Evolutionary conservation across 2,329 filamentous ascomycete species (phyloP).

Genomic region (Onygena corvina): DNA sequence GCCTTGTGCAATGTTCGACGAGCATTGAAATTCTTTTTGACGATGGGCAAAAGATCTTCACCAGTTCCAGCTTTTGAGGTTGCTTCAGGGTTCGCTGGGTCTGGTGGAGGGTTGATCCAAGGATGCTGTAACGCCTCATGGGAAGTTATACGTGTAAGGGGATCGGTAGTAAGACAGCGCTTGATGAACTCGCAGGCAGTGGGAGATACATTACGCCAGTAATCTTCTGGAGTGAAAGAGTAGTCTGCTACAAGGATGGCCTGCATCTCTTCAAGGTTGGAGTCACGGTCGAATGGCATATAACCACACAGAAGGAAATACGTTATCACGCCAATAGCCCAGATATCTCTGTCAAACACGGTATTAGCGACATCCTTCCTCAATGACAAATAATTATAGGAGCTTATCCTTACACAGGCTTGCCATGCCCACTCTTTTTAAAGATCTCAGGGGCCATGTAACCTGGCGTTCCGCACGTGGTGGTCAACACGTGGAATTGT

Average conservation of each 20-base stretch:
- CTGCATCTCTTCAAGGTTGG: slow-evolving; percentile 98
- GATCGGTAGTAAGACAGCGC: slow-evolving; percentile 81
- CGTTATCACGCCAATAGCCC: slow-evolving; percentile 96
- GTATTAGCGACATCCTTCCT: slow-evolving; percentile 4
- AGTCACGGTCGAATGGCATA: slow-evolving; percentile 94
- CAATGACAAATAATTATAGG: background rate
- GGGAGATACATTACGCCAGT: slow-evolving; percentile 87
- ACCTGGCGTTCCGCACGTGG: slow-evolving; percentile 91
- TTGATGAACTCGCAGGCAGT: slow-evolving; percentile 85
- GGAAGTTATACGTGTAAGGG: slow-evolving; percentile 74
- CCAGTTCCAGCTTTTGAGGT: slow-evolving; percentile 26
- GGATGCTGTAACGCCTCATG: slow-evolving; percentile 59
- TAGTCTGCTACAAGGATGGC: slow-evolving; percentile 95
- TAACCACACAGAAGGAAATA: slow-evolving; percentile 98
- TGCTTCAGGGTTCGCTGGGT: slow-evolving; percentile 27
- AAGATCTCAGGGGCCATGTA: slow-evolving; percentile 99
- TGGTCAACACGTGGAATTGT: slow-evolving; percentile 93
- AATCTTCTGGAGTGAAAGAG: slow-evolving; percentile 83
- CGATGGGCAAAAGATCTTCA: slow-evolving; percentile 50
- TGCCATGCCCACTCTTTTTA: slow-evolving; percentile 95
- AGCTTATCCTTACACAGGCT: slow-evolving; percentile 57
- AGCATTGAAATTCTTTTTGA: slow-evolving; percentile 61
- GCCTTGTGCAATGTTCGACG: slow-evolving; percentile 53
- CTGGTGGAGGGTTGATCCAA: slow-evolving; percentile 50
- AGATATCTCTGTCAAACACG: slow-evolving; percentile 55